Percentiles rank a stretch among this genome's conserved stretches.
These are phyloP conservation scores for Solanum chiquidenum DNA, from an alignment of 257 asterid genomes.

Conservation along the genomic window DNA sequence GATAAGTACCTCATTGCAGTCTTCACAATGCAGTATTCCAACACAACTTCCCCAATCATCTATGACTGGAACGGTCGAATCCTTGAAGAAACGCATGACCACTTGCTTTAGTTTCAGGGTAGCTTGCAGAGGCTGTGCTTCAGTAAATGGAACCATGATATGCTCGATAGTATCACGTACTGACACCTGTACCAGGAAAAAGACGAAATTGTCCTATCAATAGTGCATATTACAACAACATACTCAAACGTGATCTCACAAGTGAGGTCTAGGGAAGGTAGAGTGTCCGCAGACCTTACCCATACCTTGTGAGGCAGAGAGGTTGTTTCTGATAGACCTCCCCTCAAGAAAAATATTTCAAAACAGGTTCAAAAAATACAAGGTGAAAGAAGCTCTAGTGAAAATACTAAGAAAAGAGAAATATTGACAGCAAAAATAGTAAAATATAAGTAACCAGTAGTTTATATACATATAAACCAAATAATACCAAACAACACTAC, in stretches of 20 bases:
- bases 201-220: not conserved
- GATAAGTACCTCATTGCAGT: constrained; percentile 39
- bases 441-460: not conserved
- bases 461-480: not conserved
- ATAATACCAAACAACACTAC: not conserved
- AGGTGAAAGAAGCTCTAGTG: not conserved
- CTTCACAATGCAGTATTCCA: constrained; percentile 62
- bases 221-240: not conserved
- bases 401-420: not conserved
- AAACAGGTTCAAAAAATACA: not conserved
- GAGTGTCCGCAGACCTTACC: not conserved
- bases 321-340: not conserved
- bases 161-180: constrained; percentile 39
- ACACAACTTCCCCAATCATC: constrained; percentile 72
- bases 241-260: not conserved
- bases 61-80: constrained; percentile 43
- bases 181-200: constrained; percentile 29
- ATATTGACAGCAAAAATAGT: not conserved
- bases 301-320: not conserved
- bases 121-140: constrained; percentile 53
- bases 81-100: constrained; percentile 41
- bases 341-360: not conserved
- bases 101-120: constrained; percentile 41
- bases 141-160: constrained; percentile 45
- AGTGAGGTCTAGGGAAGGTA: not conserved